A percentile compares a stretch with the other conserved stretches of the same genome.
These are phyloP conservation scores for Acacia confusa DNA, from an alignment of 306 rosid genomes.

Conservation along the genomic window DNA sequence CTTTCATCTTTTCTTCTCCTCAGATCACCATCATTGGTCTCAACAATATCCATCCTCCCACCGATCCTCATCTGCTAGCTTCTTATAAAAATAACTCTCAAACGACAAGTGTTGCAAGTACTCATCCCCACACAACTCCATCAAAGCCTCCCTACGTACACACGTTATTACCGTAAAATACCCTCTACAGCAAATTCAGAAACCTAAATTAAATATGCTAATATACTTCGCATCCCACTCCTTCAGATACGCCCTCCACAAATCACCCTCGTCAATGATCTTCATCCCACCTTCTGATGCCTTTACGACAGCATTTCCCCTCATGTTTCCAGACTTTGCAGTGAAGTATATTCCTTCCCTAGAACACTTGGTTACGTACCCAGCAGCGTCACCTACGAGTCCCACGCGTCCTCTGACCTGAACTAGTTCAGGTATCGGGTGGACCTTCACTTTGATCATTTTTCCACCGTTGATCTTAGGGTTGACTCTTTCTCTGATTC, in stretches of 20 bases:
- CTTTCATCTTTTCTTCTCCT: too few relatives aligned
- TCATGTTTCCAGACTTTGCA: conserved; percentile 72
- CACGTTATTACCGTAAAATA: conserved; percentile 72
- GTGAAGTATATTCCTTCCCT: conserved; percentile 93
- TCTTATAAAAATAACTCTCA: conserved; percentile 83
- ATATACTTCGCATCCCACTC: conserved; percentile 65
- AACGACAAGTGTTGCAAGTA: conserved; percentile 88
- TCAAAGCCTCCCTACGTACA: conserved; percentile 52
- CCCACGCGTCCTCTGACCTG: conserved; percentile 79
- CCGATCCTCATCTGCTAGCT: conserved; percentile 53
- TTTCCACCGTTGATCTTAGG: conserved; percentile 66
- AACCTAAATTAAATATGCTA: conserved; percentile 55
- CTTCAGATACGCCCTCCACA: conserved; percentile 76
- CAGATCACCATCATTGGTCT: too few relatives aligned
- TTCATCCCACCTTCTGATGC: conserved; percentile 71
- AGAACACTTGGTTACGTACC: conserved; percentile 81
- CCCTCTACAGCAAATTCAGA: conserved; percentile 80
- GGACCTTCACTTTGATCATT: conserved; percentile 82
- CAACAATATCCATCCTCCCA: conserved; percentile 49
- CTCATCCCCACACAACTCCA: conserved; percentile 90
- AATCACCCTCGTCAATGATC: conserved; percentile 63
- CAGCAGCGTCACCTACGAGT: conserved; percentile 83
- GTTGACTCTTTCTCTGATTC: conserved; percentile 58
- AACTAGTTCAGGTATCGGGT: conserved; percentile 83
- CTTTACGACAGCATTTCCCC: conserved; percentile 66